Conservation (phyloP, 1,139 yeast species). For the Yamadazyma atmosphaerica region DNA sequence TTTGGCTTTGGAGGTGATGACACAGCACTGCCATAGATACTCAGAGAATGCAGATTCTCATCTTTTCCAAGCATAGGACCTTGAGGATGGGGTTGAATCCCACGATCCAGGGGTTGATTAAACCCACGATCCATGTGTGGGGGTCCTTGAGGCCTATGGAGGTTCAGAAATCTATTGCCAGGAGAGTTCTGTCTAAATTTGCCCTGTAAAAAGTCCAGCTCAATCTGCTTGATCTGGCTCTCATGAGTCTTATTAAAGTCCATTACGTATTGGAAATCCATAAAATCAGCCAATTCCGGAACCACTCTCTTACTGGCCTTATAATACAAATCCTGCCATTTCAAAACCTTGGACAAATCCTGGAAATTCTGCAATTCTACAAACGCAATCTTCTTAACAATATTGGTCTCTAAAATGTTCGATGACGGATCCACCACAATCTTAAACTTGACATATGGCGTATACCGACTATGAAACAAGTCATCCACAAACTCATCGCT, state of each 20-base stretch:
- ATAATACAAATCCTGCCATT: constrained; percentile 48
- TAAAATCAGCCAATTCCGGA: constrained; percentile 48
- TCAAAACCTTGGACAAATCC: constrained; percentile 47
- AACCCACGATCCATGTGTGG: not conserved
- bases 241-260: constrained; percentile 39
- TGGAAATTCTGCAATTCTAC: constrained; percentile 52
- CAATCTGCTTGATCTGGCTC: constrained; percentile 29
- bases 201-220: constrained; percentile 30
- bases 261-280: constrained; percentile 48
- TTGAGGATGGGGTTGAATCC: constrained; percentile 1
- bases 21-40: not conserved
- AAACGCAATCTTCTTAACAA: constrained; percentile 57
- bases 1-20: constrained; percentile 23
- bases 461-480: constrained; percentile 44
- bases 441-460: constrained; percentile 40
- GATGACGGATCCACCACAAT: constrained; percentile 45
- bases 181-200: constrained; percentile 13
- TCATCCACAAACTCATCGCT: constrained; percentile 42
- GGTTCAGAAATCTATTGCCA: constrained; percentile 2
- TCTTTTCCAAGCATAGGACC: not conserved
- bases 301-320: constrained; percentile 40
- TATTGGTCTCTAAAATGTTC: constrained; percentile 39
- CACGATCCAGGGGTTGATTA: no score
- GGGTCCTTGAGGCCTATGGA: not conserved
- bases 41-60: not conserved